Base-by-base conservation (phyloP, 805 yeast species). In the Ogataea thermomethanolica region DNA sequence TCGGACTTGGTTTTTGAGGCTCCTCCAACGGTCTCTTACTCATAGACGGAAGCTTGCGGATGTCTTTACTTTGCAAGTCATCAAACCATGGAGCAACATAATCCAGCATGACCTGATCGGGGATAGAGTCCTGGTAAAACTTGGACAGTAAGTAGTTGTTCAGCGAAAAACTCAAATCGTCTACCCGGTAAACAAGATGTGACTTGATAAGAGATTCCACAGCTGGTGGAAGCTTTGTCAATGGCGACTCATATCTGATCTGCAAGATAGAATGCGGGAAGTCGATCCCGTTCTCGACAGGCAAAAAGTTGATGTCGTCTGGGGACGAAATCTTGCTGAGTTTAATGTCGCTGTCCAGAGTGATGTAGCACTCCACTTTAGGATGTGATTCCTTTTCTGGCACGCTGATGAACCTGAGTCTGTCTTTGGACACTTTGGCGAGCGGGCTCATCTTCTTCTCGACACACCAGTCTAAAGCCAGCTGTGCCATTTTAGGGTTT, bases 181-280 rank as follows among this genome's bases (percentile, higher is more conserved):
- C 71, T 29, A 77, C 71, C 25, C 65, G 62, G 53, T 67, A 68
- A 10, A 76, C 69, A 13, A 79, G 55, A 52, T 76, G 79, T 4
- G 81, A 73, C 17, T 59, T 47, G 17, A 66, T 60, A 22, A 79
- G 54, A 5, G 65, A 59, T 29, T 53, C 53, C 7, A 79, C 50
- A 51, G 66, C 57, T 1, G 47, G 35, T 0, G 75, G 76, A n/a
- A 63, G 45, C 4, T 34, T 39, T 33, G 56, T 43, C 7, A 65
- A 36, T 5, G 62, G 51, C 1, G 64, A 64, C 25, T 66, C 67
- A 63, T 75, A 75, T 14, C 74, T 58, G 15, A 79, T 54, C 39
- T 73, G 74, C 23, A 79, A 56, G 0, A 74, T 62, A 0, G 77
- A 67, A 50, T 74, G 71, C 2, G 81, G 80, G 50, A 77, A 74